Evolutionary conservation across 1,284 basidiomycete species (phyloP).

Genomic region (Cutaneotrichosporon dermatis): DNA sequence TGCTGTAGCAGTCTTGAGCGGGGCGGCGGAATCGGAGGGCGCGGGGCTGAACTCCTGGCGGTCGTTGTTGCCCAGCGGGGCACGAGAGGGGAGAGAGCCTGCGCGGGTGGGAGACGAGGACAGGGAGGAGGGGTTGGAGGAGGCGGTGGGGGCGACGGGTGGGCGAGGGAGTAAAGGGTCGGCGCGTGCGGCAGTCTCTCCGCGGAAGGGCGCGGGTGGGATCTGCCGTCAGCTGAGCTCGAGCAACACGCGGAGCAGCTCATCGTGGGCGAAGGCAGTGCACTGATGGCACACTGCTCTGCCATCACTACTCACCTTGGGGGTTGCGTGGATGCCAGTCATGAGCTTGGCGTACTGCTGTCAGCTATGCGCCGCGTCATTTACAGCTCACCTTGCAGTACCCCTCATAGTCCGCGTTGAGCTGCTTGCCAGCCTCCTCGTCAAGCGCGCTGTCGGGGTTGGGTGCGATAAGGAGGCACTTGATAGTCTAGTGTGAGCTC

Average conservation of each 20-base stretch:
- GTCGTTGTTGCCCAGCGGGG: conserved; percentile 29
- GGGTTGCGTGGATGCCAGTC: conserved; percentile 30
- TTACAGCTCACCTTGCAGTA: conserved; percentile 58
- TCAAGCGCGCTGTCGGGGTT: conserved; percentile 94
- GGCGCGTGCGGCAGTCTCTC: neutral
- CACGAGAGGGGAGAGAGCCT: conserved; percentile 1
- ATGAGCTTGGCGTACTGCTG: conserved; percentile 24
- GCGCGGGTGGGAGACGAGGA: neutral
- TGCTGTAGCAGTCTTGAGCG: conserved; percentile 12
- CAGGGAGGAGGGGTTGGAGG: conserved; percentile 7
- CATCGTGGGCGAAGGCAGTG: neutral
- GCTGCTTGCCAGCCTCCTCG: conserved; percentile 85
- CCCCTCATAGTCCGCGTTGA: conserved; percentile 81
- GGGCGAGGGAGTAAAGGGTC: conserved; percentile 15
- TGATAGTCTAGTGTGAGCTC: conserved; percentile 59
- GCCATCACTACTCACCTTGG: conserved; percentile 14
- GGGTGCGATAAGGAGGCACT: conserved; percentile 90
- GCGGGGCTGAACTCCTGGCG: conserved; percentile 36
- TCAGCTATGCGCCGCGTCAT: neutral
- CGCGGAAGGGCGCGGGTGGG: conserved; percentile 19
- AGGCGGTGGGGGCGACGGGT: conserved; percentile 1
- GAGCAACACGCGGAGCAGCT: no score
- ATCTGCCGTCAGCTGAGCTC: conserved; percentile 7
- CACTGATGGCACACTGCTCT: no score
- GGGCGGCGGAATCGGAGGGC: neutral